A percentile compares a stretch with the other conserved stretches of the same genome.
phyloP scores from a whole-genome alignment of 2,329 filamentous ascomycete species.

The Penicillium occitanis region DNA sequence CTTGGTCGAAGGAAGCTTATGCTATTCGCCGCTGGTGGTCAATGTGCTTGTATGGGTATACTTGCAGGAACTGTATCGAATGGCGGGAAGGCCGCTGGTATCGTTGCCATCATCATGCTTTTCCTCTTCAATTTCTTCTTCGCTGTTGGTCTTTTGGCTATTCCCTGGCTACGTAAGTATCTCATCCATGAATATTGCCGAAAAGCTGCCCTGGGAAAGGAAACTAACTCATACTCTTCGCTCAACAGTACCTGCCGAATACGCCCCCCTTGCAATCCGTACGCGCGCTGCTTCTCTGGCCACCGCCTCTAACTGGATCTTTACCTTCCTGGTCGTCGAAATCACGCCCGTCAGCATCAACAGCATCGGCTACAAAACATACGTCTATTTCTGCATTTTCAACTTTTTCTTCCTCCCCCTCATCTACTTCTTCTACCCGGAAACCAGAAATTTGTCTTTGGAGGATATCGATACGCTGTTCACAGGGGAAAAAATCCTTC shows the following conservation, averaged over 20 bases:
- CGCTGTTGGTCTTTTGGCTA: constrained; percentile 5
- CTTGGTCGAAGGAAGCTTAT: constrained; percentile 24
- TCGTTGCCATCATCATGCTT: constrained; percentile 4
- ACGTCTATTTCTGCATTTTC: constrained; percentile 11
- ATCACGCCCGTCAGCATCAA: constrained; percentile 13
- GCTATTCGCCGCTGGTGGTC: constrained; percentile 22
- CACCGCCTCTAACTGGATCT: neutral
- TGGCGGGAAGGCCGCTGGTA: constrained; percentile 11
- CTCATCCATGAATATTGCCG: neutral
- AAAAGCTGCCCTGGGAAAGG: neutral
- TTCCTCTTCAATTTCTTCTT: constrained; percentile 17
- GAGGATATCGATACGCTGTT: constrained; percentile 14
- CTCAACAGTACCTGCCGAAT: constrained; percentile 11
- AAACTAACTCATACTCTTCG: neutral
- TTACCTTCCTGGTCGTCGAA: constrained; percentile 11
- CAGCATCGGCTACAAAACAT: constrained; percentile 13
- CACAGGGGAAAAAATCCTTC: constrained; percentile 11
- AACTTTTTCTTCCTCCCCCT: constrained; percentile 13
- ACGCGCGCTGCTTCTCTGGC: constrained; percentile 4
- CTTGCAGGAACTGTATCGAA: constrained; percentile 16
- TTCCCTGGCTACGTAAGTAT: constrained; percentile 7
- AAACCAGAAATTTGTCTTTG: constrained; percentile 11
- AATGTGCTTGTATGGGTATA: constrained; percentile 25
- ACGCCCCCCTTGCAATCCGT: constrained; percentile 12
- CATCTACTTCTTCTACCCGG: constrained; percentile 17